Base-by-base conservation (phyloP, 1,139 yeast genomes). In the Pichia sp. region DNA sequence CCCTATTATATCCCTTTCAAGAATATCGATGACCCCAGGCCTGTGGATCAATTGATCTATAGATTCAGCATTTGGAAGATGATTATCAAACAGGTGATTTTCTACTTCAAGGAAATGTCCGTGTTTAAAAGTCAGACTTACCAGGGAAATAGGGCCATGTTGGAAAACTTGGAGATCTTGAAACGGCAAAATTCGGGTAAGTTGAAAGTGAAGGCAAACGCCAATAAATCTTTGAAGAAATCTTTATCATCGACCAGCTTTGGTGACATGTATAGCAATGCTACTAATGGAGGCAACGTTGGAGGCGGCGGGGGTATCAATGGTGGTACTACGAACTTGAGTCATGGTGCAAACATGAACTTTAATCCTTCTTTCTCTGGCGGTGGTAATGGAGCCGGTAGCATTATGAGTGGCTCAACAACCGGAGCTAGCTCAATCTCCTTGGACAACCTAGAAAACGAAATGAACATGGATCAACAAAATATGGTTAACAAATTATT, bases 41-140 rank as follows among this genome's bases (percentile, higher is more conserved):
- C 85, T 3, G 74, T 79, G 23, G 82, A 79, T 61, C 75, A 75
- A 53, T 70, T 81, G 63, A 70, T 80, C 53, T 78, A 75, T 54
- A 75, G 87, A 64, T 86, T 87, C 68, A 82, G 83, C 57, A 77
- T 80, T 55, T 87, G 92, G 90, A 82, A 85, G 64, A 81, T 80
- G 67, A 78, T 86, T 57, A 75, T 87, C 59, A 83, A 82, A 62
- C 82, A 87, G 16, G 67, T 86, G 57, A 74, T 82, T 40, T 74
- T 75, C 58, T 87, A 87, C 67, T 77, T 83, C 61, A 81, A 80
- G 59, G 88, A 85, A 61, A 75, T 84, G 46, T 73, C 84, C 4
- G 73, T 82, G 55, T 84, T 87, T 32, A 85, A 84, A 64, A 87
- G 84, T 66, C 87, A 85, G 61, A 84, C 82, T 60, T 82, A 86